Base-by-base conservation (phyloP, 306 rosid species). In the Gastrolobium villosum region DNA sequence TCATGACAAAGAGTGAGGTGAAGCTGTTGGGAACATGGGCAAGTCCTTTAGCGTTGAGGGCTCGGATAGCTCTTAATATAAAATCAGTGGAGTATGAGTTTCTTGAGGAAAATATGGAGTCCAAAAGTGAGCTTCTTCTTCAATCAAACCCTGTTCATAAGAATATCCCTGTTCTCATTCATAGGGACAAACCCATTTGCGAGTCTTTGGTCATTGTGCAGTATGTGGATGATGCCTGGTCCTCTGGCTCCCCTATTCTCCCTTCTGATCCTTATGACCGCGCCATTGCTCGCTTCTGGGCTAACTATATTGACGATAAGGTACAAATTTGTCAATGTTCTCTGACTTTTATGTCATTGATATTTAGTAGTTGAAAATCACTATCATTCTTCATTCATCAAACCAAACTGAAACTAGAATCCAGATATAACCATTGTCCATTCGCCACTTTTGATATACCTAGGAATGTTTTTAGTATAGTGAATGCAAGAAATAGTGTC, bases 241-340 rank as follows among this genome's bases (percentile, higher is more conserved):
- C 83, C 43, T 80, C 84, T 14, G 83, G 46, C 2, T 77, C 84
- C 1, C 64, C 91, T 10, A 79, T 90, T 53, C 88, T 90, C 5
- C 88, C 91, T n/a, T 81, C 88, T 53, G 66, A 87, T 48, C 88
- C 91, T 28, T 88, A 83, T 15, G 86, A 88, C 2, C 82, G 91
- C 0, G 91, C 96, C 54, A 70, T 69, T 62, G 79, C 84, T n/a
- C 84, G 88, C n/a, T 90, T 90, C 46, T 90, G 96, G 93, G 88
- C 86, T 52, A 35, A 75, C 53, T 87, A 81, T 39, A 13, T 83
- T 53, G 93, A 90, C 61, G 88, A 88, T 7, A 90, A 78, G 87
- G 91, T 88, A 77, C 26, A 26, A 6, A 11, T 37, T 30, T 14
- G 48, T 34, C 53, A 5, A 35, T 7, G 0, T n/a, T 63, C 36